Base-by-base conservation (phyloP, 805 yeast species). In the Candida gorgasii region DNA sequence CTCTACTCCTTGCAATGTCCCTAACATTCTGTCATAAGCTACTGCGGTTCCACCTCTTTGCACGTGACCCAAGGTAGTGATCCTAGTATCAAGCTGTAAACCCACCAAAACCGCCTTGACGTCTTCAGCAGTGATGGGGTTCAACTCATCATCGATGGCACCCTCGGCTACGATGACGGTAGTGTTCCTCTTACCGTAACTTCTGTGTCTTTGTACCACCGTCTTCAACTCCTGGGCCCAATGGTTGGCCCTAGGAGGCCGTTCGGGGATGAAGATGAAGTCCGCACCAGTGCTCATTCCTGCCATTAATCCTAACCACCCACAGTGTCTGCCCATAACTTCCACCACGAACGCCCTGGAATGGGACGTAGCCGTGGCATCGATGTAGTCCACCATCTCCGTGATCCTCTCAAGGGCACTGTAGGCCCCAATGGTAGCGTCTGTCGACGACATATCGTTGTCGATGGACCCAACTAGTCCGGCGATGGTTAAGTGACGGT, bases 281-380 rank as follows among this genome's bases (percentile, higher is more conserved):
- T 86, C 95, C 2, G 95, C 92, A 49, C 89, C 80, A 12, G 89
- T 80, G 11, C 89, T 78, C 46, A 86, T 73, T 50, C 93, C 95
- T 13, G 92, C 82, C 85, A 84, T 80, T 48, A 86, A 67, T 1
- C 86, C 92, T 49, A 86, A 72, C 95, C 95, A 86, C 49, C 95
- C 95, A 70, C 95, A 86, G 61, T 86, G 89, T 64, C 95, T 75
- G 46, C 95, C 95, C 95, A 86, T 86, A 14, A 86, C 95, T 67
- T 86, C 95, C 31, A 86, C 81, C 30, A 86, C 87, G 56, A 86
- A 86, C 3, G 92, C 93, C 59, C 95, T 70, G 22, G 89, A 84
- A 61, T 86, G 95, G 1, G 90, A 84, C 40, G 78, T 77, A 17
- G 95, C 95, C 17, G 95, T 86, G 17, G 90, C 89, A 60, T 85